Base-by-base conservation (phyloP, 768 basidiomycete genomes). In the Hirschioporus abietinus region DNA sequence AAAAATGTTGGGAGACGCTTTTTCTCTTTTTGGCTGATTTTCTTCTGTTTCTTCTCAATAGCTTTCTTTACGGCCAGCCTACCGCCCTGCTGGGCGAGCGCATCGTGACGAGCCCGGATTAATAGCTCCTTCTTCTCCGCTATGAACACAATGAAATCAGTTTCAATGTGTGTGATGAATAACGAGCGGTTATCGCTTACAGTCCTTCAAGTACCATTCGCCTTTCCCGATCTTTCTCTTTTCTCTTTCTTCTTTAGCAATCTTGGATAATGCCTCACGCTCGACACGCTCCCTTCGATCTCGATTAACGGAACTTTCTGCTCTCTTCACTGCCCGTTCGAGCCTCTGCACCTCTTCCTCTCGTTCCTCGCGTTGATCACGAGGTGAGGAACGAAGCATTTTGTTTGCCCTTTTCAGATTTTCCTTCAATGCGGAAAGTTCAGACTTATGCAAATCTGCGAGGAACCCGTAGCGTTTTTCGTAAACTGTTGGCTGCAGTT, bases 1-100 rank as follows among this genome's bases (percentile, higher is more conserved):
- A 52, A 52, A 20, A 52, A 52, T 15, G 60, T 89, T 15, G 95
- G 95, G 64, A 93, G 80, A 66, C 84, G 88, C 72, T 86, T 90
- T 78, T 96, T 96, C 81, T 96, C 95, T 76, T 91, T 95, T 76
- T 94, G 92, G 63, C 84, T 83, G 23, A 89, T 79, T 81, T 95
- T 96, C 76, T 86, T 92, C 77, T 92, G 88, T 76, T 88, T 95
- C 83, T 92, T 96, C 71, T 92, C 92, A 30, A 96, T 87, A 6
- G 87, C 92, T 76, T 90, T 95, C 74, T 90, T 92, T 64, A 96
- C 91, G 0, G 93, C 93, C 3, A 82, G 78, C 69, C 86, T 87
- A 8, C 96, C 95, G 4, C 94, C 95, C 66, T 84, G 80, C 20
- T 83, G 83, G 5, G 90, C 88, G 58, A 95, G 81, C 7, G 90